Evolutionary conservation across 2,329 filamentous ascomycete species (phyloP).

Genomic region (Atkinsonella texensis): DNA sequence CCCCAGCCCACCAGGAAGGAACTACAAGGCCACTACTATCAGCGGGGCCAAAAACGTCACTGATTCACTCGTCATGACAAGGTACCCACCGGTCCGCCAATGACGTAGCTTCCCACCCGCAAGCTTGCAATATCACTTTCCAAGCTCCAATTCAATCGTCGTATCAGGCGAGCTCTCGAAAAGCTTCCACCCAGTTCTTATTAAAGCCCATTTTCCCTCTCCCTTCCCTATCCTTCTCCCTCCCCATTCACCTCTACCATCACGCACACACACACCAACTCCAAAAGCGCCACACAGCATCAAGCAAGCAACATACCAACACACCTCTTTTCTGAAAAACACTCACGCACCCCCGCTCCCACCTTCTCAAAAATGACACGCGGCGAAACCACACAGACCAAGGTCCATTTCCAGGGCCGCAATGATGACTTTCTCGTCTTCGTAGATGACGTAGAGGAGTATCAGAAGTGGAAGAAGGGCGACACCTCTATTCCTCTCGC

Average conservation of each 20-base stretch:
- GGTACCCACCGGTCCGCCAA: not conserved
- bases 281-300: not conserved
- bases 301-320: not conserved
- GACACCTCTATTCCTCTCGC: conserved; percentile 71
- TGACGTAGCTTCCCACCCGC: conserved; percentile 2
- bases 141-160: not conserved
- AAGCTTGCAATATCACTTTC: not conserved
- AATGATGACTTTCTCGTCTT: conserved; percentile 49
- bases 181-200: not conserved
- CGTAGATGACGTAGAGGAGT: conserved; percentile 45
- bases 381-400: conserved; percentile 57
- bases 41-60: not conserved
- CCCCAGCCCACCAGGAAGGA: not conserved
- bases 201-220: not conserved
- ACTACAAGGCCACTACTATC: not conserved
- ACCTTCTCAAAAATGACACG: conserved; percentile 46
- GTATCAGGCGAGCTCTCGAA: not conserved
- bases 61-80: not conserved
- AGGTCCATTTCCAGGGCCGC: conserved; percentile 75
- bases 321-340: not conserved
- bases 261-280: not conserved
- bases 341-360: not conserved
- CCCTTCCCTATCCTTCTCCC: not conserved
- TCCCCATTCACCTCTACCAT: not conserved
- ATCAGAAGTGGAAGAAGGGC: conserved; percentile 63